A percentile compares a stretch with the other conserved stretches of the same genome.
Conservation (phyloP, 176 grass and related monocot genomes). For the Oryza brachyantha region DNA sequence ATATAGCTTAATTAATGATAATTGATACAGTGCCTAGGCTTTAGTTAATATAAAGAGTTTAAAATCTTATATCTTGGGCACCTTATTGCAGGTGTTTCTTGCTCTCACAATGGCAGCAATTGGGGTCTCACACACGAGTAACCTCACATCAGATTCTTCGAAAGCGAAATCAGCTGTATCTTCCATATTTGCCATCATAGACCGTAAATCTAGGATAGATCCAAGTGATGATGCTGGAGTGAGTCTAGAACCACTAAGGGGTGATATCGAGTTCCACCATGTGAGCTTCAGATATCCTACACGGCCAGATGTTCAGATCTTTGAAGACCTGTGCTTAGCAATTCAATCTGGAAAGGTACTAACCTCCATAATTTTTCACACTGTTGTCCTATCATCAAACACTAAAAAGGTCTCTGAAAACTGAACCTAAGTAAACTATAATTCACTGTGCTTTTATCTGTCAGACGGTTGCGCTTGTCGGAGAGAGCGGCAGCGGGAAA, state of each 20-base stretch:
- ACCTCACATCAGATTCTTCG: slow-evolving; percentile 67
- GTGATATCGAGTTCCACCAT: slow-evolving; percentile 63
- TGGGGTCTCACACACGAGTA: slow-evolving; percentile 71
- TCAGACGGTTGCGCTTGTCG: slow-evolving; percentile 68
- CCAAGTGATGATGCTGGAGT: slow-evolving; percentile 57
- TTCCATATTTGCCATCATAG: slow-evolving; percentile 70
- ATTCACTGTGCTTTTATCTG: not conserved
- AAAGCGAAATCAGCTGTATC: slow-evolving; percentile 74
- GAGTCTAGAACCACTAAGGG: slow-evolving; percentile 56
- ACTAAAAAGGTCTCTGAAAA: not conserved
- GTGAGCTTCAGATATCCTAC: slow-evolving; percentile 81
- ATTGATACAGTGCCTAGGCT: not conserved
- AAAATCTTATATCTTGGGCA: not conserved
- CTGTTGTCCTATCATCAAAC: not conserved
- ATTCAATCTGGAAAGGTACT: slow-evolving; percentile 72
- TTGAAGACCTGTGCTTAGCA: slow-evolving; percentile 64
- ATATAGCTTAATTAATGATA: not conserved
- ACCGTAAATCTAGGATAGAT: slow-evolving; percentile 72
- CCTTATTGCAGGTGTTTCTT: slow-evolving; percentile 60
- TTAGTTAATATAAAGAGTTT: not conserved
- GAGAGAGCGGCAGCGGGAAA: slow-evolving; percentile 71
- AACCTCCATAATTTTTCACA: not conserved
- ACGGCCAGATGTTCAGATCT: slow-evolving; percentile 70
- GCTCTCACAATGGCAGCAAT: slow-evolving; percentile 81
- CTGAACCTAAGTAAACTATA: slow-evolving; percentile 5